Percentiles rank a stretch among this genome's conserved stretches.
Evolutionary conservation across 352 stramenopile genomes (phyloP).

Genomic region (Phytophthora macrochlamydospora): DNA sequence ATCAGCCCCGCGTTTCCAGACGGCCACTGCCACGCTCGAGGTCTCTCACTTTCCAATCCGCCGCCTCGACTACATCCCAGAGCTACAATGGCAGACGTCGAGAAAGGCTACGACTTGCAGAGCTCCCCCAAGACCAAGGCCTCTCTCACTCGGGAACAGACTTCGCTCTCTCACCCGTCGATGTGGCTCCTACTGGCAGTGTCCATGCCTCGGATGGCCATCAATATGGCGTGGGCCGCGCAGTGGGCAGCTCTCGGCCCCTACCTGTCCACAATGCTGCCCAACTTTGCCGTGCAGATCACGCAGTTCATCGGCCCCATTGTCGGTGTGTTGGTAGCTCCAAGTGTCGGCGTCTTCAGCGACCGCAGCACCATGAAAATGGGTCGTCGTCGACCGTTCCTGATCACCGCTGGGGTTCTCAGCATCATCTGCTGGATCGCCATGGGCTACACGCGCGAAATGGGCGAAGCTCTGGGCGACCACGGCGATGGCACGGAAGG

Average conservation of each 20-base stretch:
- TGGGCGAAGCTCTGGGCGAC: constrained; percentile 59
- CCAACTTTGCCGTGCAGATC: constrained; percentile 44
- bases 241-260: constrained; percentile 63
- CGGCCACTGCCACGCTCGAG: too few species aligned
- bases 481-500: constrained; percentile 31
- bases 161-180: constrained; percentile 32
- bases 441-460: constrained; percentile 67
- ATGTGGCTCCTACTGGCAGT: constrained; percentile 54
- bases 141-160: constrained; percentile 11
- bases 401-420: constrained; percentile 42
- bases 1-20: neutral
- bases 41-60: constrained; percentile 26
- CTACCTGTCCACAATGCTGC: constrained; percentile 58
- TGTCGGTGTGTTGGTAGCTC: constrained; percentile 54
- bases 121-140: constrained; percentile 25
- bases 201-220: constrained; percentile 60
- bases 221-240: constrained; percentile 68
- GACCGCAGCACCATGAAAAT: constrained; percentile 51
- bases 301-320: constrained; percentile 64
- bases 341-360: constrained; percentile 54
- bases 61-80: neutral
- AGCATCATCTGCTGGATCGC: constrained; percentile 59
- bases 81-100: constrained; percentile 22
- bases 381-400: constrained; percentile 46
- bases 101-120: constrained; percentile 38